Evolutionary conservation across 176 grass and related monocot genomes (phyloP), one percentile per base, ranked within the genome.

Genomic region (Paspalum vaginatum): DNA sequence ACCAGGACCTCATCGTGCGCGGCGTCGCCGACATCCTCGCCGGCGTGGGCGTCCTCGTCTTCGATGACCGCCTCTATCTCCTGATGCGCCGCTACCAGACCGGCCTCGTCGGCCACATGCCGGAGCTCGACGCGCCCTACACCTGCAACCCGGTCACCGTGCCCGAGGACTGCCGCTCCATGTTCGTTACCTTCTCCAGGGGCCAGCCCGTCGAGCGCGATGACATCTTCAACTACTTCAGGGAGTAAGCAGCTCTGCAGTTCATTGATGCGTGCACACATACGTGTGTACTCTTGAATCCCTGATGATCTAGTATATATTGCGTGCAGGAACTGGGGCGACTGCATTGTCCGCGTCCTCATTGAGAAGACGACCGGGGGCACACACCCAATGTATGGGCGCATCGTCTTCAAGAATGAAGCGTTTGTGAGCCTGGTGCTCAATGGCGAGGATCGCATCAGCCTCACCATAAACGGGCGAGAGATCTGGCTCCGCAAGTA

Each of bases 141-240:
- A 14, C 12, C 58, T 14, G 9, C 16, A 16, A 8, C 0, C 37
- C n/a, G 1, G 26, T 59, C 4, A 42, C 27, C 0, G 66, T 85
- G 47, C 18, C 80, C 0, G 91, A 86, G 70, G 91, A 97, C 83
- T 65, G 32, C 57, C 78, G 91, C 14, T 91, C 91, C 18, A 89
- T 93, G 88, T 91, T 97, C 86, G 73, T 93, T 41, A 93, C 90
- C 45, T 91, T 97, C 73, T 93, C 93, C 4, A 87, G 72, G 61
- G 91, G 91, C 6, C 61, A 87, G 27, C 62, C 91, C 25, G 47
- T 91, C 2, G 76, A 39, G 0, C 72, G 86, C 20, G 78, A 87
- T 15, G 85, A 93, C 44, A 91, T 97, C 20, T 76, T 76, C 9
- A 70, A 91, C 47, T 85, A 93, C 70, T 97, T 93, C 63, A 89